These are phyloP conservation scores for Aquanectria penicillioides DNA, from an alignment of 2,329 filamentous ascomycete species.

Conservation along the genomic window DNA sequence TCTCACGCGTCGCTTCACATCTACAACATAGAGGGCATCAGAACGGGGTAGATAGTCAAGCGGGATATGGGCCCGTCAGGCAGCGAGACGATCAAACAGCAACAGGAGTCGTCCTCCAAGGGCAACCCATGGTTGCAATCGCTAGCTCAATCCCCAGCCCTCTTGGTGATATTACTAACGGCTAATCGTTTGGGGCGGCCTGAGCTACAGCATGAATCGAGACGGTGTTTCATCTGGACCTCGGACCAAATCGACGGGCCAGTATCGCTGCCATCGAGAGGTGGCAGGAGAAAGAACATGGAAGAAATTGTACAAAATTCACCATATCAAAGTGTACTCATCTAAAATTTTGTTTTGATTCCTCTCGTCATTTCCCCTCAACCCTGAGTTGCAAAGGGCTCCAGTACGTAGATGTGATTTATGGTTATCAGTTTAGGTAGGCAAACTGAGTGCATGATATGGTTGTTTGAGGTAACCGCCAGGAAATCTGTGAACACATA, in stretches of 20 bases:
- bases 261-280: conserved; percentile 12
- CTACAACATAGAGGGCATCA: conserved; percentile 1
- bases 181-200: conserved; percentile 5
- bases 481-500: neutral
- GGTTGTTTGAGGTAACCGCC: conserved; percentile 15
- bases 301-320: too few relatives aligned
- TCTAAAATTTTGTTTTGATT: too few relatives aligned
- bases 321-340: too few relatives aligned
- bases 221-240: conserved; percentile 48
- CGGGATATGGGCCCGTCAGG: neutral
- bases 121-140: neutral
- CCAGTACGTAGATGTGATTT: too few relatives aligned
- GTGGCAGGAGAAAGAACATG: neutral
- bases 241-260: conserved; percentile 26
- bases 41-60: neutral
- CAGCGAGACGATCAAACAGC: conserved; percentile 19
- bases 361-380: too few relatives aligned
- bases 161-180: neutral
- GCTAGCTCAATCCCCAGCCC: neutral
- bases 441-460: neutral
- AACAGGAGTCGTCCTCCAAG: conserved; percentile 6
- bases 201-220: conserved; percentile 3
- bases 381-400: too few relatives aligned
- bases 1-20: neutral
- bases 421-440: too few relatives aligned